Evolutionary conservation across 78 protist genomes (phyloP).

Genomic region (Monosiga brevicollis): DNA sequence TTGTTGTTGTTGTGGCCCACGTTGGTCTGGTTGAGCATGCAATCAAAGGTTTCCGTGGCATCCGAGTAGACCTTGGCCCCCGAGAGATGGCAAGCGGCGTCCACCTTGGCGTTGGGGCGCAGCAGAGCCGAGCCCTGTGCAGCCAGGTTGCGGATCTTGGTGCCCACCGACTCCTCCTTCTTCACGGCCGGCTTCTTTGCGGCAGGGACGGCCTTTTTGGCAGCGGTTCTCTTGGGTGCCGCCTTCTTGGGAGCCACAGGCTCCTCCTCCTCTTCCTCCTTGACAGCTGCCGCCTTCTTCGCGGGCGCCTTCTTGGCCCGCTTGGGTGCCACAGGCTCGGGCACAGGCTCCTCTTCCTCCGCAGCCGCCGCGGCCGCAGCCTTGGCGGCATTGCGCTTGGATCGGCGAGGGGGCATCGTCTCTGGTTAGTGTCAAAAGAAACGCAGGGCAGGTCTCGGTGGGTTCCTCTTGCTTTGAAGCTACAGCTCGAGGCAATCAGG

Average conservation of each 20-base stretch:
- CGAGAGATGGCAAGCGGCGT: background rate
- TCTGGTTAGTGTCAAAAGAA: background rate
- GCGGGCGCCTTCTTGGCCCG: background rate
- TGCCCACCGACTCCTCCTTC: background rate
- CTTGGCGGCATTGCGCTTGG: too few species aligned
- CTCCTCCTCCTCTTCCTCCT: background rate
- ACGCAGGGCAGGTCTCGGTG: background rate
- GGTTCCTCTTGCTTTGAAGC: background rate
- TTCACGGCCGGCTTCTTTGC: too few species aligned
- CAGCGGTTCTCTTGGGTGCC: too few species aligned
- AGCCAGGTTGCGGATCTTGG: background rate
- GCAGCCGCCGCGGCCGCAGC: too few species aligned
- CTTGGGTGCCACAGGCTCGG: background rate
- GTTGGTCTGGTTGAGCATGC: constrained; percentile 25
- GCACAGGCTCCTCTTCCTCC: background rate
- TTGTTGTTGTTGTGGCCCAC: constrained; percentile 21
- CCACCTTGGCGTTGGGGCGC: background rate
- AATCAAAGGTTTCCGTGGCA: background rate
- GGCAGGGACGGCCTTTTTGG: too few species aligned
- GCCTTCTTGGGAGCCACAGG: background rate
- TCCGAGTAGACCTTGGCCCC: background rate
- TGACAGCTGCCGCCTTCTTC: background rate
- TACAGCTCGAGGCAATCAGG: background rate
- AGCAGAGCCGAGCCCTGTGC: background rate
- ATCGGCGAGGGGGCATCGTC: background rate